These are phyloP conservation scores for Sideroxylon spinosum DNA, from an alignment of 179 eudicot genomes.

Conservation along the genomic window DNA sequence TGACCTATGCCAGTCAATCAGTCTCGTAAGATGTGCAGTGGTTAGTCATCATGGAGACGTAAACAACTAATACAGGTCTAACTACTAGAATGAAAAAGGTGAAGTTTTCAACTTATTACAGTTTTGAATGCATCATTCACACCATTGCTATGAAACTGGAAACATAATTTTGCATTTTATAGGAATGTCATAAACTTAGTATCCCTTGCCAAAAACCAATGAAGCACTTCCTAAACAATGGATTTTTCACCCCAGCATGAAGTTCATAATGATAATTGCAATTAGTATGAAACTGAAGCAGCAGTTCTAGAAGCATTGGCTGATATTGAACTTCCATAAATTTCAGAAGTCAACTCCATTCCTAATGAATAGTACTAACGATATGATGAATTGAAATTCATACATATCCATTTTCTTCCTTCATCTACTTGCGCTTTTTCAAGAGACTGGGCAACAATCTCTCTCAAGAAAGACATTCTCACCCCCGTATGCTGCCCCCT, in stretches of 20 bases:
- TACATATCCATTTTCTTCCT: neutral
- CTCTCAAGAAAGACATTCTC: neutral
- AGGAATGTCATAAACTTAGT: constrained; percentile 8
- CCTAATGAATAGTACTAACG: neutral
- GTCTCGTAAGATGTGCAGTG: constrained; percentile 11
- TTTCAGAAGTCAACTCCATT: neutral
- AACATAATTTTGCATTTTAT: neutral
- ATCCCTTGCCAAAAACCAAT: neutral
- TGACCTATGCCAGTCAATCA: constrained; percentile 47
- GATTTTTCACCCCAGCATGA: neutral
- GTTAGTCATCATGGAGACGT: neutral
- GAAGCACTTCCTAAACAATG: neutral
- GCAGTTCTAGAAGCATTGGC: neutral
- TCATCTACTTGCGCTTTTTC: neutral
- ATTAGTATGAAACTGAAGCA: neutral
- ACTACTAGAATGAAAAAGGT: neutral
- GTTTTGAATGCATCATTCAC: neutral
- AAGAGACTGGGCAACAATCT: neutral
- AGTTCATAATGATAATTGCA: neutral
- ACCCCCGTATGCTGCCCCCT: no score
- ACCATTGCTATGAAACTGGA: neutral
- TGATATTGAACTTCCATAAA: constrained; percentile 1
- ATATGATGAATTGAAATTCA: neutral
- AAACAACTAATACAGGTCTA: neutral
- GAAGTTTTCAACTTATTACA: neutral